Conservation (phyloP, 202 grass and related monocot species). For the Schoenoplectus tabernaemontani region DNA sequence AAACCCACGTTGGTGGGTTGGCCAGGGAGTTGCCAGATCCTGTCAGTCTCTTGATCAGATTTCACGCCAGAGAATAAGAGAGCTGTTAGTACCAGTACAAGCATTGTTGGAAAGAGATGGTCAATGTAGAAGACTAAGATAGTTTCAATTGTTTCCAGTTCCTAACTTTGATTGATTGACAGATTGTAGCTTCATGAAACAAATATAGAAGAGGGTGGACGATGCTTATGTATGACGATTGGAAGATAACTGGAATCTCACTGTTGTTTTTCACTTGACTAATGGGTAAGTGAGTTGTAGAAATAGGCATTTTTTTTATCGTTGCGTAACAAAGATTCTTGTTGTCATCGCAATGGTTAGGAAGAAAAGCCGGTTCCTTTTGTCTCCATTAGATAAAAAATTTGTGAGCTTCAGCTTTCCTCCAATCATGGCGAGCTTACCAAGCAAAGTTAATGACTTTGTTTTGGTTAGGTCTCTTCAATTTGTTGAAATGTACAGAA, state of each 20-base stretch:
- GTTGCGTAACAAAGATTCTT: slow-evolving; percentile 4
- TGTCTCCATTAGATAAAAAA: neutral
- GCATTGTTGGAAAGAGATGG: neutral
- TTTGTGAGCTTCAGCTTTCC: slow-evolving; percentile 18
- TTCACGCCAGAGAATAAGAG: neutral
- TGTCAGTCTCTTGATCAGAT: slow-evolving; percentile 54
- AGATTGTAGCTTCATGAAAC: neutral
- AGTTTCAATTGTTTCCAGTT: neutral
- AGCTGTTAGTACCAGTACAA: slow-evolving; percentile 20
- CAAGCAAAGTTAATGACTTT: neutral
- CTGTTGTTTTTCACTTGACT: neutral
- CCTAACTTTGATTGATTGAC: slow-evolving; percentile 6
- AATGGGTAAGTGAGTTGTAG: neutral
- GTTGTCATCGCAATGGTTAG: slow-evolving; percentile 14
- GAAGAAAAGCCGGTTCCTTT: slow-evolving; percentile 7
- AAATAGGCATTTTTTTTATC: neutral
- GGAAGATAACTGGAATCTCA: slow-evolving; percentile 3
- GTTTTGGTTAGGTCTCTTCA: neutral
- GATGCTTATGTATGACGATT: neutral
- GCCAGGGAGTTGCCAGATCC: slow-evolving; percentile 68
- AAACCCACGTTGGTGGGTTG: slow-evolving; percentile 53
- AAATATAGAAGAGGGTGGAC: neutral
- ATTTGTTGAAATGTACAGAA: neutral
- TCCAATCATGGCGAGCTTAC: slow-evolving; percentile 39
- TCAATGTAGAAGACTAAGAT: slow-evolving; percentile 24